Percentiles rank a stretch among this genome's conserved stretches.
phyloP scores from a whole-genome alignment of 2,329 filamentous ascomycete species.

The Dryadomyces quercivorus region DNA sequence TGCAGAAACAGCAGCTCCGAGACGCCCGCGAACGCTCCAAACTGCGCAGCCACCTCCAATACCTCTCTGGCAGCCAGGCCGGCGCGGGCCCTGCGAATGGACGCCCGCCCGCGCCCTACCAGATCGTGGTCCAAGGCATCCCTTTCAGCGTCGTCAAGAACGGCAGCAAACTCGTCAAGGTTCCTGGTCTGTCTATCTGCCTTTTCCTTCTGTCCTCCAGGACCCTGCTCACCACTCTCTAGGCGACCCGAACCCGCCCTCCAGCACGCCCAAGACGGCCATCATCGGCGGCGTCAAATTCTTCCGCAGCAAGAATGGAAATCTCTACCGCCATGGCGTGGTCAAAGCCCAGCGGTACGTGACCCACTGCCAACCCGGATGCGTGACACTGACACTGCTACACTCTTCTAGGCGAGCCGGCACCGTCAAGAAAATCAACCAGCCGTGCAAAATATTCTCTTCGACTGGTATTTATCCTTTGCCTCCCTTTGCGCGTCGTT shows the following conservation, averaged over 20 bases:
- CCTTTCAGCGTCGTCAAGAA: constrained; percentile 61
- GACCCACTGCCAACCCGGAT: constrained; percentile 6
- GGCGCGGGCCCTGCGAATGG: constrained; percentile 10
- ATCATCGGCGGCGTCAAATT: constrained; percentile 69
- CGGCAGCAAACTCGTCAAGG: constrained; percentile 70
- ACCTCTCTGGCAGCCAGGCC: constrained; percentile 16
- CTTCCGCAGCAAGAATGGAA: constrained; percentile 76
- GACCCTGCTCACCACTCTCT: constrained; percentile 18
- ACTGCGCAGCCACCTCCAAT: constrained; percentile 34
- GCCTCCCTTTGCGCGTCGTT: constrained; percentile 13
- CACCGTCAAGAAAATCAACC: constrained; percentile 53
- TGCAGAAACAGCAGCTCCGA: constrained; percentile 40
- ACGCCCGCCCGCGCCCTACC: constrained; percentile 28
- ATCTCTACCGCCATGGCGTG: constrained; percentile 66
- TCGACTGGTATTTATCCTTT: constrained; percentile 49
- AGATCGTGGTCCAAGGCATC: constrained; percentile 59
- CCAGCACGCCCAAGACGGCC: constrained; percentile 61
- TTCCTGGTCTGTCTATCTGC: constrained; percentile 46
- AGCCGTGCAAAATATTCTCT: constrained; percentile 62
- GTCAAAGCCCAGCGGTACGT: constrained; percentile 67
- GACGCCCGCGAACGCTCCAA: constrained; percentile 48
- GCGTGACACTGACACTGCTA: constrained; percentile 23
- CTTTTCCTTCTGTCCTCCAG: not conserved
- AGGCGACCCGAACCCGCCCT: constrained; percentile 49
- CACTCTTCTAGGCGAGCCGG: constrained; percentile 33